These are phyloP conservation scores for Capronia americana DNA, from an alignment of 2,329 filamentous ascomycete species.

Conservation along the genomic window DNA sequence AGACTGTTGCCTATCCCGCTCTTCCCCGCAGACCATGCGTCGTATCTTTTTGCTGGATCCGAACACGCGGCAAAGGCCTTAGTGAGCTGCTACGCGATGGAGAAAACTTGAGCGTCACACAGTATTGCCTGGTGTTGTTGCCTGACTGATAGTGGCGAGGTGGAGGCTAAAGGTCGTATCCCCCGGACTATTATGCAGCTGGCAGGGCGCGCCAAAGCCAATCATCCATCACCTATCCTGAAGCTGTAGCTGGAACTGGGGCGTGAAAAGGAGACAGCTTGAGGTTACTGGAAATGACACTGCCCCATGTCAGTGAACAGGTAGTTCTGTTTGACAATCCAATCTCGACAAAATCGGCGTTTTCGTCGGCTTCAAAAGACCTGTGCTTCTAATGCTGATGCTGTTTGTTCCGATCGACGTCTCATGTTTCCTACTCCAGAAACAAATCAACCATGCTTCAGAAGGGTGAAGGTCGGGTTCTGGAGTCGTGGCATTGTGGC, in stretches of 20 bases:
- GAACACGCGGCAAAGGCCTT: not conserved
- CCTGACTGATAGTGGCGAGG: not conserved
- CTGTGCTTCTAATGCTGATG: not conserved
- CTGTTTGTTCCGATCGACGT: not conserved
- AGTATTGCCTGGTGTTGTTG: conserved; percentile 6
- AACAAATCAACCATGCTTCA: not conserved
- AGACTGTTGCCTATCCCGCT: conserved; percentile 20
- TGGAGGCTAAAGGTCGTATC: not conserved
- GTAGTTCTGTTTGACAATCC: not conserved
- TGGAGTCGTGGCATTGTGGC: not conserved
- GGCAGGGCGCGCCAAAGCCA: not conserved
- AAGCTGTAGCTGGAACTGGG: not conserved
- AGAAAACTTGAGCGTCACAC: not conserved
- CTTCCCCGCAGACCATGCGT: not conserved
- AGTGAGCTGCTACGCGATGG: not conserved
- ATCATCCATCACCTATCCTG: not conserved
- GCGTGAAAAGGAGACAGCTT: not conserved
- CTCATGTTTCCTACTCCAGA: not conserved
- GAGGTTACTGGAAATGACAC: not conserved
- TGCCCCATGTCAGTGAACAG: not conserved
- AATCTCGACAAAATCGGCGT: not conserved
- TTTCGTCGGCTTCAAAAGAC: not conserved
- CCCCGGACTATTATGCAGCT: not conserved
- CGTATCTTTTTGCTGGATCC: not conserved
- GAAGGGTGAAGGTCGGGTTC: not conserved